A percentile compares a stretch with the other conserved stretches of the same genome.
These are phyloP conservation scores for Yarrowia phangngaensis DNA, from an alignment of 805 yeast genomes.

Conservation along the genomic window DNA sequence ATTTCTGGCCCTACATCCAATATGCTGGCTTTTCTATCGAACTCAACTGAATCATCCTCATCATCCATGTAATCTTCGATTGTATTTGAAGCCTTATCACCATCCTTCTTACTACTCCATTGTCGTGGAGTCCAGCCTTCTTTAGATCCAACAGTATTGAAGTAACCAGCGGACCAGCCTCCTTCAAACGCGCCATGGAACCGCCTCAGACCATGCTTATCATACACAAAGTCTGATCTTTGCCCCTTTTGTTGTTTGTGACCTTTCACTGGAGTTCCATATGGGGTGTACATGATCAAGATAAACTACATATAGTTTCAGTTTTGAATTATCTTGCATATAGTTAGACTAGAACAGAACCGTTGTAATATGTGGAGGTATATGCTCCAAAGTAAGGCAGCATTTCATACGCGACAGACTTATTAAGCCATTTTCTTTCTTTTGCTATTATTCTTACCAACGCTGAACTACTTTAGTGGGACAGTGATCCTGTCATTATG, in stretches of 20 bases:
- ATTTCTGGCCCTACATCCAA: constrained; percentile 1
- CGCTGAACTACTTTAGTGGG: too few relatives aligned
- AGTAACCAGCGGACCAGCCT: constrained; percentile 40
- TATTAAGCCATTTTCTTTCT: too few relatives aligned
- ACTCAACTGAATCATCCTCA: constrained; percentile 35
- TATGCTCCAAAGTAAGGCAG: too few relatives aligned
- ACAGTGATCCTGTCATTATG: too few relatives aligned
- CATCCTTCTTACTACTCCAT: constrained; percentile 31
- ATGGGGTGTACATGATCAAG: constrained; percentile 12
- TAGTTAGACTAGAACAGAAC: too few relatives aligned
- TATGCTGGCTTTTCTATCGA: not conserved
- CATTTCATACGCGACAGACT: too few relatives aligned
- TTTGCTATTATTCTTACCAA: too few relatives aligned
- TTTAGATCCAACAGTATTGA: constrained; percentile 39
- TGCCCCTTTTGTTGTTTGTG: not conserved
- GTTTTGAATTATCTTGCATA: too few relatives aligned
- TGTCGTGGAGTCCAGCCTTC: constrained; percentile 39
- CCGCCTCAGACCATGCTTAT: constrained; percentile 25
- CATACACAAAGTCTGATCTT: constrained; percentile 17
- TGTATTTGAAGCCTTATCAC: constrained; percentile 27
- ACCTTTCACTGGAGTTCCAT: constrained; percentile 13
- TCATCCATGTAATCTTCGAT: constrained; percentile 40
- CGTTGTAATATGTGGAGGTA: too few relatives aligned
- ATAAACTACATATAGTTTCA: too few relatives aligned
- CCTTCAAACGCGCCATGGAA: constrained; percentile 41